Base-by-base conservation (phyloP, 495 filamentous ascomycete species). In the Daldinia childiae region DNA sequence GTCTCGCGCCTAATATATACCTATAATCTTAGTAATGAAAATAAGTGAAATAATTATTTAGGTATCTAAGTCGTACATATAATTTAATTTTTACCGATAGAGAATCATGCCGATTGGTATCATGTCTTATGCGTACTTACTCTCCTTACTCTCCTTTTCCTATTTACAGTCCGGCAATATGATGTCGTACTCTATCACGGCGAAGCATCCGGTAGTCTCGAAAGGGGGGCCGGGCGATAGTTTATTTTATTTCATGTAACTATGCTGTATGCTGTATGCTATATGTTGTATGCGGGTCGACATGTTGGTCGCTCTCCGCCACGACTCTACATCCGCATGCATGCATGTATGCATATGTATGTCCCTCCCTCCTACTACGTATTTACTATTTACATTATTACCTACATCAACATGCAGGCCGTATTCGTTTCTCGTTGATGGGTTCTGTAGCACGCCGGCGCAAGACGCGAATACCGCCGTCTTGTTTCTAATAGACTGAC, bases 271-370 rank as follows among this genome's bases (percentile, higher is more conserved):
- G n/a, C n/a, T n/a, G n/a, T n/a, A n/a, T n/a, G n/a, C n/a, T n/a
- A n/a, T n/a, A 39, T 54, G 17, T 7, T 26, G 62, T 45, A 39
- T 39, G 56, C 21, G 19, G 58, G 41, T 62, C 30, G 27, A 6
- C 52, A 17, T 59, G 68, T 57, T 61, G 51, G 63, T 61, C 59
- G 48, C 71, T 66, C 29, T 56, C 55, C 24, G 72, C 68, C 68
- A 51, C 54, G 62, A 58, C 69, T 63, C 32, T 67, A 58, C 69
- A 59, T 55, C 17, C 30, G 52, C 45, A 17, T 45, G 57, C 45
- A 60, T 60, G 15, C 15, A 32, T 36, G 14, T 2, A 8, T 51
- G 11, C 11, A 4, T 12, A 36, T 36, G 34, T 36, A 36, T 36
- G 12, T 14, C 12, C 12, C 34, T 36, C 32, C 32, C 0, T 36